Base-by-base conservation (phyloP, 1,284 basidiomycete species). In the Phenoliferia sp. region DNA sequence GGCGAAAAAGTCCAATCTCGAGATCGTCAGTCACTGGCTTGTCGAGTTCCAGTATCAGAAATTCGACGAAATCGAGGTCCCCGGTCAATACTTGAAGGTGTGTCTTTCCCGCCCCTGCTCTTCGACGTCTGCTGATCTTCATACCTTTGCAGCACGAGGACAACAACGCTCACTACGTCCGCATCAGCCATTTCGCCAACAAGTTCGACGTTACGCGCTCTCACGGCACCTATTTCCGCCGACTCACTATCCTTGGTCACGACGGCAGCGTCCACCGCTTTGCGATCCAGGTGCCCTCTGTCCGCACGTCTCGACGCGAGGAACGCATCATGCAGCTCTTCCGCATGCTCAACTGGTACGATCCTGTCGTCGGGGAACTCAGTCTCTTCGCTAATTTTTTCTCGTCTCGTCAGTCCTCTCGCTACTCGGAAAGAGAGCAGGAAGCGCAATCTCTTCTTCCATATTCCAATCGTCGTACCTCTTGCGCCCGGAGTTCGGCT, bases 41-140 rank as follows among this genome's bases (percentile, higher is more conserved):
- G 91, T 92, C 16, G 95, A 99, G 79, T 99, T 99, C 84, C 95
- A 99, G 76, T 94, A 97, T 79, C 89, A 89, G 77, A 97, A 95
- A 79, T 94, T 97, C 66, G 96, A 99, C 75, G 96, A 99, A 74
- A 92, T 99, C 61, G 96, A 99, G 79, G 88, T 99, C 64, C 96
- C 96, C 28, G 96, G 96, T 12, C 96, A 99, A 80, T 99, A 99
- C 77, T 90, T 94, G 0, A 91, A 95, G 85, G 92, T 90, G 68
- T 73, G 84, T 73, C 3, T 26, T 19, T 15, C 31, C 15, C 2
- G 66, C 22, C 39, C 39, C 39, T 22, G 39, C 39, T 44, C 39
- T 12, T 19, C 31, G 48, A n/a, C 28, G 2, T 22, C 17, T 69
- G n/a, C 54, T 61, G 54, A 67, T 10, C 22, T 34, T 55, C 34